phyloP scores from a whole-genome alignment of 495 filamentous ascomycete species.

The Endocarpon pusillum region DNA sequence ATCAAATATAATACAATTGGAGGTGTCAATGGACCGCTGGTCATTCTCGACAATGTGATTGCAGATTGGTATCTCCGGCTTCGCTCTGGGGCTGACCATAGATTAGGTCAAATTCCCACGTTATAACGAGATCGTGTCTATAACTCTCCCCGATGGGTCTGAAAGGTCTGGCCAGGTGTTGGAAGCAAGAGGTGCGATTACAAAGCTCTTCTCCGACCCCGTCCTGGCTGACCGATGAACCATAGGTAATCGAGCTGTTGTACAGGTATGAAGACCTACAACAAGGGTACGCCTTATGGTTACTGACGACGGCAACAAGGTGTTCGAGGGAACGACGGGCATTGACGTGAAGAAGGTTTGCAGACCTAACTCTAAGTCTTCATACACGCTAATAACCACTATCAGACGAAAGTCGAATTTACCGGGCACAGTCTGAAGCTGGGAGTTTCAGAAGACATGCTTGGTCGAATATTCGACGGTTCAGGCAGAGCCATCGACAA shows the following conservation, averaged over 20 bases:
- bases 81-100: neutral
- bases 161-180: constrained; percentile 89
- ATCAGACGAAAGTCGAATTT: constrained; percentile 86
- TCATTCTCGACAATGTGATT: constrained; percentile 85
- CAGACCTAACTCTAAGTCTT: neutral
- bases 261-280: constrained; percentile 42
- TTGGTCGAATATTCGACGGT: constrained; percentile 96
- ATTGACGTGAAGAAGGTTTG: constrained; percentile 89
- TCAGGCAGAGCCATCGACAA: constrained; percentile 96
- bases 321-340: constrained; percentile 93
- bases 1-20: constrained; percentile 96
- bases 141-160: constrained; percentile 90
- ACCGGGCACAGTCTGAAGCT: constrained; percentile 93
- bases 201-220: constrained; percentile 2
- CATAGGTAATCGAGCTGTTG: constrained; percentile 75
- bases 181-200: constrained; percentile 71
- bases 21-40: constrained; percentile 93
- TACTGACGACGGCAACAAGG: constrained; percentile 31
- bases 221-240: neutral
- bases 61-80: constrained; percentile 1
- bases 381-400: too few species aligned
- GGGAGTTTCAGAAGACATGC: constrained; percentile 97
- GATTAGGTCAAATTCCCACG: constrained; percentile 83
- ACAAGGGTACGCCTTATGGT: constrained; percentile 5
- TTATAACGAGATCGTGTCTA: constrained; percentile 94